These are phyloP conservation scores for Lithospermum erythrorhizon DNA, from an alignment of 257 asterid genomes.

Conservation along the genomic window DNA sequence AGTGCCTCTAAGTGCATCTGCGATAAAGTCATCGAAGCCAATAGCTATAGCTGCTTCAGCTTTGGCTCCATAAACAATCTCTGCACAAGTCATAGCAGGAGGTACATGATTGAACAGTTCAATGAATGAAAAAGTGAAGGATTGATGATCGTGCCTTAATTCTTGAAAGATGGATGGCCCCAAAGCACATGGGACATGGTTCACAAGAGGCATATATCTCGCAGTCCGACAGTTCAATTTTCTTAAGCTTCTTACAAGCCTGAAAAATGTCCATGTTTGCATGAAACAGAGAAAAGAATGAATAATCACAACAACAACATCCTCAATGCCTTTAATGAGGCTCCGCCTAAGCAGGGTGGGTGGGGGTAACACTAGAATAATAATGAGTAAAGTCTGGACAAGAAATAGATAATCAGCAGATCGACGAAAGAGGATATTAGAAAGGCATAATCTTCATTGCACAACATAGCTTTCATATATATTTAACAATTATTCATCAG, in stretches of 20 bases:
- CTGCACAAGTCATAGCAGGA: constrained; percentile 25
- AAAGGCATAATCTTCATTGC: too few species aligned
- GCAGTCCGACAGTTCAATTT: constrained; percentile 84
- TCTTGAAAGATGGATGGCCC: constrained; percentile 97
- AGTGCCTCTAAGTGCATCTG: constrained; percentile 91
- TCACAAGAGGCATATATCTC: constrained; percentile 96
- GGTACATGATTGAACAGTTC: background rate
- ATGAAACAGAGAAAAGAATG: background rate
- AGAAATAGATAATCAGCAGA: too few species aligned
- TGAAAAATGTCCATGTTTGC: constrained; percentile 20
- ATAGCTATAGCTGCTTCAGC: constrained; percentile 98
- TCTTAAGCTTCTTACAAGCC: constrained; percentile 95
- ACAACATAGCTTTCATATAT: too few species aligned
- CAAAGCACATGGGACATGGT: constrained; percentile 98
- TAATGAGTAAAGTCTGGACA: too few species aligned
- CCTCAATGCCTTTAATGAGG: too few species aligned
- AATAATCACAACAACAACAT: too few species aligned
- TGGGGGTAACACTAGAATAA: too few species aligned
- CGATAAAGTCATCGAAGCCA: constrained; percentile 92
- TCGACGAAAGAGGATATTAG: too few species aligned
- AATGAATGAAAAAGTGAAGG: background rate
- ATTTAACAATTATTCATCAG: too few species aligned
- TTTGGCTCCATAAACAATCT: constrained; percentile 87
- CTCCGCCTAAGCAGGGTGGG: too few species aligned
- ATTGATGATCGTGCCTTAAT: constrained; percentile 39